Conservation (phyloP, 129 eudicot genomes). For the Pittosporum tobira region DNA sequence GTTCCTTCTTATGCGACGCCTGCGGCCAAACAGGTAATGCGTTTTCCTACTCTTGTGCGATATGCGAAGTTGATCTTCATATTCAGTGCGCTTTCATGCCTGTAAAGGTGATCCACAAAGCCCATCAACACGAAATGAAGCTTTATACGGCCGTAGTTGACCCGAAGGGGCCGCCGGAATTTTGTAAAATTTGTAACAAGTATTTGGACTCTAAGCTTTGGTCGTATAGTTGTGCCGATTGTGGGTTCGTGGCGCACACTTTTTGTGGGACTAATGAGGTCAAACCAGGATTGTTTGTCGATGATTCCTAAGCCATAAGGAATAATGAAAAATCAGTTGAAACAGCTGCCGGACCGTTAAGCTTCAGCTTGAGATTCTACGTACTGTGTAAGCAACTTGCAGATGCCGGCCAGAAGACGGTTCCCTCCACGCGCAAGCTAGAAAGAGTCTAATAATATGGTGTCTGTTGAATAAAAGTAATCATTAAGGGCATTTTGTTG, state of each 20-base stretch:
- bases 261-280: slow-evolving; percentile 52
- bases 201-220: slow-evolving; percentile 29
- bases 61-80: slow-evolving; percentile 59
- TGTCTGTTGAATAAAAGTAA: too few relatives aligned
- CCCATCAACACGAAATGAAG: slow-evolving; percentile 41
- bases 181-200: slow-evolving; percentile 31
- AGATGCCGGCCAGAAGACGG: too few relatives aligned
- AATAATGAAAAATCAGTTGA: too few relatives aligned
- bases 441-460: too few relatives aligned
- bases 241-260: slow-evolving; percentile 41
- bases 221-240: slow-evolving; percentile 32
- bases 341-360: too few relatives aligned
- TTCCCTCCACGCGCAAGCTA: too few relatives aligned
- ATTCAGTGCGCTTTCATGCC: slow-evolving; percentile 58
- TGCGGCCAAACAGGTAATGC: slow-evolving; percentile 46
- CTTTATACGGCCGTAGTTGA: slow-evolving; percentile 20
- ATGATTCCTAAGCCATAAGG: too few relatives aligned
- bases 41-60: slow-evolving; percentile 50
- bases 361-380: too few relatives aligned
- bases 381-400: too few relatives aligned
- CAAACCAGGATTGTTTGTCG: slow-evolving; percentile 40
- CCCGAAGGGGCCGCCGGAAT: slow-evolving; percentile 12
- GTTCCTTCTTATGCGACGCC: slow-evolving; percentile 46
- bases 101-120: slow-evolving; percentile 25
- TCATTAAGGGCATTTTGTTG: too few relatives aligned